These are phyloP conservation scores for Wickerhamiella spandovensis DNA, from an alignment of 805 yeast genomes.

Conservation along the genomic window DNA sequence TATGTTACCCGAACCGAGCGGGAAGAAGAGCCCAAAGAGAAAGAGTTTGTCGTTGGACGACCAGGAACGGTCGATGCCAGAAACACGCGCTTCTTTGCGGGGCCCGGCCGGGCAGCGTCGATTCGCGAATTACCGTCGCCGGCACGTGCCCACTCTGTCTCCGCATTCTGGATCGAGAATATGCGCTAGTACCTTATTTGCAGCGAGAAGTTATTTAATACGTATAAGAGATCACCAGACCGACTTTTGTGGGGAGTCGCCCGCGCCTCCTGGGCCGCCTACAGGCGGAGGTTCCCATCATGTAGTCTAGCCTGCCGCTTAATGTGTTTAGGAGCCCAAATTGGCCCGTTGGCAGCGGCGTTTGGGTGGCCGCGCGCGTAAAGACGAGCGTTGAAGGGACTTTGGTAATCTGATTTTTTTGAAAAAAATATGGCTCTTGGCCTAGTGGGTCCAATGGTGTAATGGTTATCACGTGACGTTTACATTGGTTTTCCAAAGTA, in stretches of 20 bases:
- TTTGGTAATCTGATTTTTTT: too few relatives aligned
- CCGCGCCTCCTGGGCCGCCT: too few relatives aligned
- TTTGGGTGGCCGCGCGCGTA: too few relatives aligned
- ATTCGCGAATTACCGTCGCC: neutral
- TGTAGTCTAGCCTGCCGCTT: too few relatives aligned
- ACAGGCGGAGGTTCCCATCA: too few relatives aligned
- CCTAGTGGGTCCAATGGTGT: slow-evolving; percentile 15
- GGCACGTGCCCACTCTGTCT: neutral
- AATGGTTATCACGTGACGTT: slow-evolving; percentile 20
- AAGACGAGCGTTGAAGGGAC: neutral
- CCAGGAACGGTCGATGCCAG: neutral
- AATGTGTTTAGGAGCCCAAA: too few relatives aligned
- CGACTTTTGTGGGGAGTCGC: too few relatives aligned
- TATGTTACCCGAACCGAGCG: neutral
- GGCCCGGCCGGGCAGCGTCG: neutral
- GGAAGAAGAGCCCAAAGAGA: neutral
- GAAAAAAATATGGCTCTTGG: neutral
- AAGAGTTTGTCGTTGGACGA: neutral
- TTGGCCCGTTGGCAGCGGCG: too few relatives aligned
- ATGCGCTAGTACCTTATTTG: neutral
- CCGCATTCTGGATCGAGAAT: neutral
- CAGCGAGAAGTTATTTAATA: too few relatives aligned
- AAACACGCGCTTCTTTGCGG: neutral
- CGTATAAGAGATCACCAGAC: too few relatives aligned
- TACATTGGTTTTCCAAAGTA: slow-evolving; percentile 9